Base-by-base conservation (phyloP, 768 basidiomycete genomes). In the Tubosaeta sp. region DNA sequence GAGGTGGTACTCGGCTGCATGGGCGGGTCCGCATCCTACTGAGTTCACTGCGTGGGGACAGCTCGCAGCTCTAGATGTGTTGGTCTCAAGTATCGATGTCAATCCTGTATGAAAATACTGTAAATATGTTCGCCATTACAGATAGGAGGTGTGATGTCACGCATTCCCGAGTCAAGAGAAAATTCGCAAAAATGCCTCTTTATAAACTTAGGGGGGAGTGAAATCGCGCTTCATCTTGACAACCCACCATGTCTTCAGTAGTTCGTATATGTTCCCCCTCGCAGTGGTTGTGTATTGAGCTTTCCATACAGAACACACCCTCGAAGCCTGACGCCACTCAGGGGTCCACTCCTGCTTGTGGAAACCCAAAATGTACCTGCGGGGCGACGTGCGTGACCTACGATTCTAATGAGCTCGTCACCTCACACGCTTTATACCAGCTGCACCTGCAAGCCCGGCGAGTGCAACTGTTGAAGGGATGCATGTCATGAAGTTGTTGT, bases 351-450 rank as follows among this genome's bases (percentile, higher is more conserved):
- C 46, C 57, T 25, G 47, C 41, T 32, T 62, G 61, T 27, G 58
- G 61, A 42, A 60, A 62, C 22, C 53, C 51, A 25, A 49, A 41
- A 8, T 59, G 58, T 53, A 4, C 27, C 1, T 62, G 60, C 48
- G 60, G 54, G 42, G 16, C 51, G 11, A 53, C 29, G 61, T 57
- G n/a, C 45, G 61, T 57, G 1, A 4, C 27, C 22, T 11, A 27
- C 14, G 14, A 12, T 11, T 1, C 18, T 25, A 11, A 4, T 6
- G 14, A 8, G 1, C 18, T 10, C 19, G n/a, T 35, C 29, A n/a
- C n/a, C 34, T 14, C 41, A 54, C 29, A 59, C 18, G 18, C 3
- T 2, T 29, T 4, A 5, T n/a, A 2, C 24, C 31, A 58, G 58
- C 12, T 58, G 55, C 42, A 3, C 48, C 36, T 55, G 58, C 53